Evolutionary conservation across 1,284 basidiomycete species (phyloP).

Genomic region (Ustilago loliicola): DNA sequence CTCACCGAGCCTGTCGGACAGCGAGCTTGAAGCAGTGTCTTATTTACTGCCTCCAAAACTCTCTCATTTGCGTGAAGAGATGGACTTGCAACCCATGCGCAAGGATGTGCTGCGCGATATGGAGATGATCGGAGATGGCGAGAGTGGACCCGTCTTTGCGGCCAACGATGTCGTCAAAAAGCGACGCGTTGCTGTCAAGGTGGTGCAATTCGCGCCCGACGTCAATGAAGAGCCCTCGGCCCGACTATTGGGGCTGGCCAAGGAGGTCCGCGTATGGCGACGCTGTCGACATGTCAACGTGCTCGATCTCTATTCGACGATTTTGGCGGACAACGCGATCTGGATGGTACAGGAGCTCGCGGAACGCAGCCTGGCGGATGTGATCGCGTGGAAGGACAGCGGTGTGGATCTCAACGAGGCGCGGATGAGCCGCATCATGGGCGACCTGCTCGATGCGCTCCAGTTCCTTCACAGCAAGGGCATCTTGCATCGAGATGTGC

Average conservation of each 20-base stretch:
- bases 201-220: conserved; percentile 38
- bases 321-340: conserved; percentile 40
- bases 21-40: background rate
- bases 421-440: conserved; percentile 56
- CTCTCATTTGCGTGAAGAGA: conserved; percentile 22
- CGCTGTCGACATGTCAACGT: conserved; percentile 52
- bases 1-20: conserved; percentile 14
- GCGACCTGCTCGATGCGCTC: conserved; percentile 53
- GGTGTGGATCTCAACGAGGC: conserved; percentile 47
- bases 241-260: conserved; percentile 44
- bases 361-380: conserved; percentile 56
- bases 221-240: conserved; percentile 37
- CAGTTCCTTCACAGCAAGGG: conserved; percentile 50
- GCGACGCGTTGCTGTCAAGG: conserved; percentile 56
- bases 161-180: conserved; percentile 38
- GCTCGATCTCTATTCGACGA: conserved; percentile 50
- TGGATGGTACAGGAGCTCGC: conserved; percentile 64
- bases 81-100: conserved; percentile 28
- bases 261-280: conserved; percentile 58
- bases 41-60: conserved; percentile 30
- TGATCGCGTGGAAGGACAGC: conserved; percentile 49
- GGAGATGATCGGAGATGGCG: conserved; percentile 61
- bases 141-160: conserved; percentile 58
- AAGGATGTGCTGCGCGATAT: conserved; percentile 32
- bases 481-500: conserved; percentile 59